These are phyloP conservation scores for Imleria badia DNA, from an alignment of 768 basidiomycete genomes.

Conservation along the genomic window DNA sequence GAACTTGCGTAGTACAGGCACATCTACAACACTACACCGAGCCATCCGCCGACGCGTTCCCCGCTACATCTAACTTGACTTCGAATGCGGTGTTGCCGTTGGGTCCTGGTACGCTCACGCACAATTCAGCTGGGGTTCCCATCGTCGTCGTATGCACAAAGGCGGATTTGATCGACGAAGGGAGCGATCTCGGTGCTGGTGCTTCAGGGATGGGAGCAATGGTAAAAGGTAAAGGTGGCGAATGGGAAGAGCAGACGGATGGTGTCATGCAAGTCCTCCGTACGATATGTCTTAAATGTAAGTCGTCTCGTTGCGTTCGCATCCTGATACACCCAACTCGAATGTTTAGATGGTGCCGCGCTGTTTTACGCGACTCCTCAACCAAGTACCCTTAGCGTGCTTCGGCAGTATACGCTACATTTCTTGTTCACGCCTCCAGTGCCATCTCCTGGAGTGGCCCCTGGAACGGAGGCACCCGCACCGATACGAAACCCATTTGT, in stretches of 20 bases:
- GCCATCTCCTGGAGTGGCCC: constrained; percentile 41
- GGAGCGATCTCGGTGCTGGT: constrained; percentile 64
- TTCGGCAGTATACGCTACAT: constrained; percentile 82
- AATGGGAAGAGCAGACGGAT: constrained; percentile 96
- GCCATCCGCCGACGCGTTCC: constrained; percentile 65
- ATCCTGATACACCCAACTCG: background rate
- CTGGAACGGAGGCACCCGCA: constrained; percentile 37
- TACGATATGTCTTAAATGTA: constrained; percentile 90
- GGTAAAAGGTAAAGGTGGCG: constrained; percentile 88
- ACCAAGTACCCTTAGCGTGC: constrained; percentile 68
- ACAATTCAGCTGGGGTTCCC: constrained; percentile 83
- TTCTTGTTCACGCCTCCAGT: constrained; percentile 63
- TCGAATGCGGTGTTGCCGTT: constrained; percentile 77
- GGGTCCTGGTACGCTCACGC: constrained; percentile 80
- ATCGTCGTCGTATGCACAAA: constrained; percentile 91
- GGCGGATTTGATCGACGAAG: constrained; percentile 89
- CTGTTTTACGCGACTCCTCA: constrained; percentile 89
- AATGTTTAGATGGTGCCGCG: constrained; percentile 77
- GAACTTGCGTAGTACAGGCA: constrained; percentile 63
- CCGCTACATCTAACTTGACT: constrained; percentile 55
- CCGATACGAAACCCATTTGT: constrained; percentile 80
- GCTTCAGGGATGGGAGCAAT: constrained; percentile 84
- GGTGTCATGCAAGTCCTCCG: constrained; percentile 94
- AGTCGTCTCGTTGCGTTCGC: constrained; percentile 31
- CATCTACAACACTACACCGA: constrained; percentile 90